Conservation (phyloP, 169 alveolate species). For the Plasmodium coatneyi region DNA sequence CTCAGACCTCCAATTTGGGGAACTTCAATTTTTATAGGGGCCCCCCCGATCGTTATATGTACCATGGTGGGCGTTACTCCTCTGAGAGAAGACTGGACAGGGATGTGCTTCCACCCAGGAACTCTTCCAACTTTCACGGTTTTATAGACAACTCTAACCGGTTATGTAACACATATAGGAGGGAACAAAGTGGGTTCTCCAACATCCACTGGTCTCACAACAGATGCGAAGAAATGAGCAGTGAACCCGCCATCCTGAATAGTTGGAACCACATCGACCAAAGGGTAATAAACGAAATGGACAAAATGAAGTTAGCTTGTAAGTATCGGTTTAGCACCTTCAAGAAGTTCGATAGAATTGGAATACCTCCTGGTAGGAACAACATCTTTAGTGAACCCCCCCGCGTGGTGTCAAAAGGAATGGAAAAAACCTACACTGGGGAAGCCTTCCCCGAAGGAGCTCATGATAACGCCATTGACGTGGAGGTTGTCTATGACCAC, state of each 20-base stretch:
- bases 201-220: neutral
- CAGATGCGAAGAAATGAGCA: neutral
- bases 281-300: constrained; percentile 17
- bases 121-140: neutral
- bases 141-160: neutral
- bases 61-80: neutral
- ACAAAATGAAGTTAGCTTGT: constrained; percentile 36
- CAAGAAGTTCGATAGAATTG: neutral
- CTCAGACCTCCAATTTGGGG: neutral
- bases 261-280: neutral
- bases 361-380: neutral
- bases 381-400: neutral
- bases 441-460: neutral
- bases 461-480: neutral
- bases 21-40: neutral
- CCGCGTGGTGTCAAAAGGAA: neutral
- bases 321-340: neutral
- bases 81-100: neutral
- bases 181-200: neutral
- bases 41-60: neutral
- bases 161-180: neutral
- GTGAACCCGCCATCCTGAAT: neutral
- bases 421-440: neutral
- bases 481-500: neutral
- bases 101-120: neutral